Evolutionary conservation across 176 grass and related monocot species (phyloP), one percentile per base, ranked within the genome.

Genomic region (Bolboschoenus planiculmis): DNA sequence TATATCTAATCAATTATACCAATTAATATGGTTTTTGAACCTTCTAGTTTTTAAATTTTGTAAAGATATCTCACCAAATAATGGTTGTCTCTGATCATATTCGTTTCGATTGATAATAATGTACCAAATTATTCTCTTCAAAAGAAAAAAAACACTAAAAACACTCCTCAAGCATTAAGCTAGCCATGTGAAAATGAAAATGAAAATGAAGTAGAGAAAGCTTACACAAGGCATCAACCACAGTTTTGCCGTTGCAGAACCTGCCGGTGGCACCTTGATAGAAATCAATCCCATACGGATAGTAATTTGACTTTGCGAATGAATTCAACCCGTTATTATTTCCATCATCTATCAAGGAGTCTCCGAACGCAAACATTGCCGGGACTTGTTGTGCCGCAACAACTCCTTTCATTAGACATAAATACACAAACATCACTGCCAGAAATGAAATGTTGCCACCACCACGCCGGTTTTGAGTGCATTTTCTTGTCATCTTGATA

Each of bases 211-310:
- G n/a, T n/a, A n/a, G n/a, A 48, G 67, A 4, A 20, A 40, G 67
- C 87, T 75, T 63, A 86, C 88, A 86, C 39, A 90, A 50, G 1
- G 44, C 85, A 62, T 90, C 88, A 33, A 77, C 64, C 53, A 87
- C 74, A 42, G 88, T 90, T 84, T 90, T 86, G 11, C 88, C 88
- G 77, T 90, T 90, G 33, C 26, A 90, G 81, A 90, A 90, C 62
- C 88, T 86, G 66, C 88, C 88, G 0, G 88, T 90, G 13, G 88
- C 61, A 0, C 88, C 88, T 64, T 87, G 85, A 16, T 53, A 48
- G 81, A 84, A 90, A 56, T 90, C 88, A 56, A 90, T 81, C 42
- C 88, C 88, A 27, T 90, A 90, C 24, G 88, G 88, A 75, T 90
- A 90, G 85, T 84, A 90, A 53, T 87, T 84, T 21, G 85, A 80